Evolutionary conservation across 257 asterid species (phyloP), one percentile per base, ranked within the genome.

Genomic region (Thymus mandschuricus): DNA sequence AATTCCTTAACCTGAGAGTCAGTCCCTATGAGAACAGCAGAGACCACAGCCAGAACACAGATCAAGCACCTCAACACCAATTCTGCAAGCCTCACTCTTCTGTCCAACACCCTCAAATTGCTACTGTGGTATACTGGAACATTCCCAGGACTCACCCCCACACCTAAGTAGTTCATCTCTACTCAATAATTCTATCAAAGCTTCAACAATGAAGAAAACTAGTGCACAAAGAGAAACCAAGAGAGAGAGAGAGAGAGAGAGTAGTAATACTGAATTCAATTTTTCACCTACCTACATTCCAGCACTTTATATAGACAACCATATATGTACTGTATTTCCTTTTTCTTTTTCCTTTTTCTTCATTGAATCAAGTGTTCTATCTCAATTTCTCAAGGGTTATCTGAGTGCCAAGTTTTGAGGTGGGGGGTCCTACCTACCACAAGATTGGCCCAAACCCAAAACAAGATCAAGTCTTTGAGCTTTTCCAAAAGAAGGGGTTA

Each of bases 81-180:
- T 50, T 95, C 98, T 1, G 81, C 87, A 27, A 92, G 64, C 80
- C 89, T 88, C 55, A 95, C 87, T 77, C 89, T 86, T 55, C 82
- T 75, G 75, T 92, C 99, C 60, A 86, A 67, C 52, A 83, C 87
- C 88, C 86, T 95, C 84, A 89, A 61, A 71, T 86, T 86, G 89
- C 83, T 87, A 21, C 89, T 90, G 79, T 90, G 94, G 78, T 75
- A 87, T 2, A 90, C 92, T 1, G 97, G 92, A 73, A 95, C 96
- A 82, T 82, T 87, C 9, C 99, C 96, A 30, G 98, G 98, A 63
- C 98, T 95, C 76, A 89, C 96, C n/a, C 98, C 99, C 64, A 92
- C 92, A 59, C 96, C 96, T 77, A 90, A 83, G 61, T 86, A 88
- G 79, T 90, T 90, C 96, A 90, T 92, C 50, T 57, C 74, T 27